Evolutionary conservation across 208 protist genomes (phyloP).

Genomic region (Leishmania aethiopica): DNA sequence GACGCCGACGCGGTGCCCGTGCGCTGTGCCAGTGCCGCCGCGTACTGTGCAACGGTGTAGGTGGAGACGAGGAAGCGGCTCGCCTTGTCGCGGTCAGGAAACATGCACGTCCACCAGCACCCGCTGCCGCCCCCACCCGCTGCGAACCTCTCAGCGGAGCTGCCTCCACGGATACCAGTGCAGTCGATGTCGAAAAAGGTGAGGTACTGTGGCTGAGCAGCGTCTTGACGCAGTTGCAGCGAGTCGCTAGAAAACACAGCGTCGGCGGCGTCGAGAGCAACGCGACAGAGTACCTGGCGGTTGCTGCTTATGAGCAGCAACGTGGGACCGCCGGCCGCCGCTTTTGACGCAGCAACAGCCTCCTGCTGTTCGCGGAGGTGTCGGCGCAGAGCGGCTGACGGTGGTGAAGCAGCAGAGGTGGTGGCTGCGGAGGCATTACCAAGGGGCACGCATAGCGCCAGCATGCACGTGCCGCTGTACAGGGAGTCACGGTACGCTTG

Average conservation of each 20-base stretch:
- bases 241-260: slow-evolving; percentile 2
- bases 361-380: slow-evolving; percentile 3
- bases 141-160: not conserved
- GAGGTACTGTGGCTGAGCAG: slow-evolving; percentile 21
- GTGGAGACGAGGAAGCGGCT: slow-evolving; percentile 47
- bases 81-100: slow-evolving; percentile 27
- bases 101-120: slow-evolving; percentile 40
- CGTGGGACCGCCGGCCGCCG: not conserved
- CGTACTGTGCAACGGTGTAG: slow-evolving; percentile 44
- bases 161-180: not conserved
- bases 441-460: slow-evolving; percentile 57
- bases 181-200: slow-evolving; percentile 7
- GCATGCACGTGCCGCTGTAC: slow-evolving; percentile 44
- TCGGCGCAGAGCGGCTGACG: slow-evolving; percentile 6
- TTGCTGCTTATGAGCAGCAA: slow-evolving; percentile 27
- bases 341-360: not conserved
- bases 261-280: slow-evolving; percentile 20
- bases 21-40: slow-evolving; percentile 11
- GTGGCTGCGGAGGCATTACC: slow-evolving; percentile 12
- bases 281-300: slow-evolving; percentile 24
- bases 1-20: slow-evolving; percentile 1
- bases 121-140: not conserved
- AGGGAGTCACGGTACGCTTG: slow-evolving; percentile 54
- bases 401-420: not conserved
- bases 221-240: slow-evolving; percentile 23